phyloP scores from a whole-genome alignment of 75 land plant species.

The Selaginella tamariscina region DNA sequence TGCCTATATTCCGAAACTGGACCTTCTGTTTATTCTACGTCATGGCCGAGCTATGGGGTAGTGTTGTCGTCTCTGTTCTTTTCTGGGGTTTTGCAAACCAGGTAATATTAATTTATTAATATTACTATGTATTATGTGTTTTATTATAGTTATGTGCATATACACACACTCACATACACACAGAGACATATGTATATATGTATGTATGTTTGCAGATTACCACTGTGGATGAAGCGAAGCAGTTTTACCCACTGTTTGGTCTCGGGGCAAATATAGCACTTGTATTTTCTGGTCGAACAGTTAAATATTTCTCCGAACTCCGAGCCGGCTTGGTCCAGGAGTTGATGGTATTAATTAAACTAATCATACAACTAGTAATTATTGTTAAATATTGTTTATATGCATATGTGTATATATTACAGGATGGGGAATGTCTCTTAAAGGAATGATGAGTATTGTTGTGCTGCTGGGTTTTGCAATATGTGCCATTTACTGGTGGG shows the following conservation, averaged over 20 bases:
- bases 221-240: slow-evolving; percentile 91
- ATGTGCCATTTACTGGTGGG: slow-evolving; percentile 74
- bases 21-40: slow-evolving; percentile 95
- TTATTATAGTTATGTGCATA: no score
- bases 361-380: no score
- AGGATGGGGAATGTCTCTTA: slow-evolving; percentile 86
- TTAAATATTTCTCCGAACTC: slow-evolving; percentile 89
- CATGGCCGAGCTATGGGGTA: slow-evolving; percentile 99
- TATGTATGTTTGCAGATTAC: slow-evolving; percentile 55
- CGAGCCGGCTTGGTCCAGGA: slow-evolving; percentile 70
- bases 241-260: slow-evolving; percentile 91
- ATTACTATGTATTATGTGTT: not conserved
- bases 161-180: no score
- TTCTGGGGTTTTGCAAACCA: slow-evolving; percentile 99
- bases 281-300: slow-evolving; percentile 92
- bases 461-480: slow-evolving; percentile 69
- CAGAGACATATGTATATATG: no score
- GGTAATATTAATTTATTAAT: slow-evolving; percentile 45
- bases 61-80: slow-evolving; percentile 94
- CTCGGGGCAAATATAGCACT: slow-evolving; percentile 96
- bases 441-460: slow-evolving; percentile 96
- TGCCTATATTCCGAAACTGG: slow-evolving; percentile 97
- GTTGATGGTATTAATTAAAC: no score
- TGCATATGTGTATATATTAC: no score
- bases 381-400: no score